These are phyloP conservation scores for Chlorella vulgaris DNA, from an alignment of 139 green algal genomes.

Conservation along the genomic window DNA sequence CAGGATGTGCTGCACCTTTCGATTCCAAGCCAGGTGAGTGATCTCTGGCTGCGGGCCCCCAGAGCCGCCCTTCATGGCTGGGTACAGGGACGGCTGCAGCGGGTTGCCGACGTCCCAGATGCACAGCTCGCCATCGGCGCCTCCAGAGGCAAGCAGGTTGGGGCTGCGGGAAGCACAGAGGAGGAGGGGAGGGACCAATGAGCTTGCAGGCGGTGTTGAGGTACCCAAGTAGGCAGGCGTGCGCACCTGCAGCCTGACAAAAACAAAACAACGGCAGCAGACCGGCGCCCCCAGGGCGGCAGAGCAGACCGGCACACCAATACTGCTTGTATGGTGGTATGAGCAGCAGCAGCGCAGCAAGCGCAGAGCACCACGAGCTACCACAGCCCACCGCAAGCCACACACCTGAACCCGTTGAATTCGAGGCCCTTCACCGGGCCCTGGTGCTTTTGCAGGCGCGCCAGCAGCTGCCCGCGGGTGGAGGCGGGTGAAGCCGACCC, in stretches of 20 bases:
- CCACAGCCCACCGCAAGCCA: background rate
- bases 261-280: background rate
- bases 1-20: constrained; percentile 96
- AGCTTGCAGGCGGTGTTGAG: background rate
- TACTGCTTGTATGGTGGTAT: no score
- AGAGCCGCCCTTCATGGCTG: constrained; percentile 53
- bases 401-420: constrained; percentile 85
- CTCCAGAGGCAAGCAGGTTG: constrained; percentile 93
- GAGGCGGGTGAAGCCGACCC: constrained; percentile 38
- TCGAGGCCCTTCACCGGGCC: constrained; percentile 84
- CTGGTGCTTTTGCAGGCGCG: constrained; percentile 85
- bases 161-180: constrained; percentile 47
- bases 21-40: constrained; percentile 91
- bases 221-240: background rate
- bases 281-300: no score
- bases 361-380: no score
- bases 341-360: no score
- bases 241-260: background rate
- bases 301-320: no score
- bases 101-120: constrained; percentile 96
- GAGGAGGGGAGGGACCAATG: background rate
- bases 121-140: constrained; percentile 88
- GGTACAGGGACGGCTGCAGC: constrained; percentile 68
- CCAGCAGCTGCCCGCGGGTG: constrained; percentile 51
- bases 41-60: constrained; percentile 69